Evolutionary conservation across 331 rosid species (phyloP).

Genomic region (Acacia pycnantha): DNA sequence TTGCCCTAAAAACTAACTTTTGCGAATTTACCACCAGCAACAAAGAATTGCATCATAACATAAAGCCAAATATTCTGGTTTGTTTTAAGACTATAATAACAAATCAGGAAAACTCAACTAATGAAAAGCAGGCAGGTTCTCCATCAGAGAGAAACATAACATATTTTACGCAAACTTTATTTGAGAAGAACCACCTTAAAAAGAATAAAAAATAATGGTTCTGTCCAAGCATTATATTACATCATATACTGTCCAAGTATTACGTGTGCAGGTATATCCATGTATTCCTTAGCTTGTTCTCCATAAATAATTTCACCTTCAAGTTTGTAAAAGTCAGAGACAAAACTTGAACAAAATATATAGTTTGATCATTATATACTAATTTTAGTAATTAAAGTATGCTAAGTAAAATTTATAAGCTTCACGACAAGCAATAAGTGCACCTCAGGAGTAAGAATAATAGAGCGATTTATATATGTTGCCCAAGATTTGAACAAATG

Average conservation of each 20-base stretch:
- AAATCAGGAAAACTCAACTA: not conserved
- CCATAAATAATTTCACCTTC: not conserved
- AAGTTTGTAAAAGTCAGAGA: not conserved
- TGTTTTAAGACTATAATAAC: not conserved
- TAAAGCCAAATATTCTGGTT: not conserved
- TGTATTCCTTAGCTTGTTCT: not conserved
- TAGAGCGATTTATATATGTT: slow-evolving; percentile 80
- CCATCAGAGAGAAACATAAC: not conserved
- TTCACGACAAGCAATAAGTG: slow-evolving; percentile 15
- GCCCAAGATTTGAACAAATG: slow-evolving; percentile 94
- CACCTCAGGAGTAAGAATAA: slow-evolving; percentile 95
- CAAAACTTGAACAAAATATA: not conserved
- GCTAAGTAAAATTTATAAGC: slow-evolving; percentile 11
- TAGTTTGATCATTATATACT: not conserved
- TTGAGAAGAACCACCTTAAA: not conserved
- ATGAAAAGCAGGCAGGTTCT: slow-evolving; percentile 2
- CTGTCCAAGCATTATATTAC: not conserved
- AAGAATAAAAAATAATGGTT: not conserved
- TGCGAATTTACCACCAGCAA: not conserved
- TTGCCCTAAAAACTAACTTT: not conserved
- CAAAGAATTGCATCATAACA: not conserved
- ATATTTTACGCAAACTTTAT: not conserved
- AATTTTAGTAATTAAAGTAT: not conserved
- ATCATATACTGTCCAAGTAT: not conserved
- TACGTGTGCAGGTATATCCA: not conserved